Conservation (phyloP, 179 eudicot genomes). For the Drosera spatulata region DNA sequence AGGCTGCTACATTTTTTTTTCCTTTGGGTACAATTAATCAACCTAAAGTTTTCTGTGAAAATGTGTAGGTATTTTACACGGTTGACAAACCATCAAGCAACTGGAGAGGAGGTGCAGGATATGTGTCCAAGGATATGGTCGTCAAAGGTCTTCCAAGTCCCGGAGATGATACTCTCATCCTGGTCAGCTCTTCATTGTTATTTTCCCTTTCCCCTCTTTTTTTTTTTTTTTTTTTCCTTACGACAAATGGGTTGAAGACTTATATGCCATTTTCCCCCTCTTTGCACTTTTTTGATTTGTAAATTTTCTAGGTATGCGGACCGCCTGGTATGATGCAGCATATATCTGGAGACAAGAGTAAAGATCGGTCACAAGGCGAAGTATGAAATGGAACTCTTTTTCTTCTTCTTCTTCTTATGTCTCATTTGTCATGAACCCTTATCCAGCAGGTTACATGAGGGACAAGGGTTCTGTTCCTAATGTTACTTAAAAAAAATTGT, state of each 20-base stretch:
- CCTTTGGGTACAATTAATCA: background rate
- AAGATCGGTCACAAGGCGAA: constrained; percentile 57
- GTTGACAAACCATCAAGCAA: constrained; percentile 80
- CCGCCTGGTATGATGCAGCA: constrained; percentile 65
- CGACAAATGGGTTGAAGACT: too few relatives aligned
- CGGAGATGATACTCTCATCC: constrained; percentile 67
- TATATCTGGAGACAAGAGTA: constrained; percentile 54
- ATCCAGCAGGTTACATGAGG: too few relatives aligned
- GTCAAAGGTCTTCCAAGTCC: constrained; percentile 89
- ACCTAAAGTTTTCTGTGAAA: constrained; percentile 8
- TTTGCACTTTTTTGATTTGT: background rate
- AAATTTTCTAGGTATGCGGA: constrained; percentile 47
- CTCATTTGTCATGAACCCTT: too few relatives aligned
- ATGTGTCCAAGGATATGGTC: constrained; percentile 77
- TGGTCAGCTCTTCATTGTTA: constrained; percentile 33
- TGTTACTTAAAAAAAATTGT: too few relatives aligned
- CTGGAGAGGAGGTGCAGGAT: constrained; percentile 90
- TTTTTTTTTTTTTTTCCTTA: too few relatives aligned
- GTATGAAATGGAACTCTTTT: constrained; percentile 8
- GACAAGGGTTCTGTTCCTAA: too few relatives aligned
- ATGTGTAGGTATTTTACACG: constrained; percentile 65
- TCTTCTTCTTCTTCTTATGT: too few relatives aligned
- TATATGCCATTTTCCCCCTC: background rate
- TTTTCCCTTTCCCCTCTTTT: too few relatives aligned
- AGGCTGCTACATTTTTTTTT: background rate